Base-by-base conservation (phyloP, 176 grass and related monocot species). In the Bolboschoenus planiculmis region DNA sequence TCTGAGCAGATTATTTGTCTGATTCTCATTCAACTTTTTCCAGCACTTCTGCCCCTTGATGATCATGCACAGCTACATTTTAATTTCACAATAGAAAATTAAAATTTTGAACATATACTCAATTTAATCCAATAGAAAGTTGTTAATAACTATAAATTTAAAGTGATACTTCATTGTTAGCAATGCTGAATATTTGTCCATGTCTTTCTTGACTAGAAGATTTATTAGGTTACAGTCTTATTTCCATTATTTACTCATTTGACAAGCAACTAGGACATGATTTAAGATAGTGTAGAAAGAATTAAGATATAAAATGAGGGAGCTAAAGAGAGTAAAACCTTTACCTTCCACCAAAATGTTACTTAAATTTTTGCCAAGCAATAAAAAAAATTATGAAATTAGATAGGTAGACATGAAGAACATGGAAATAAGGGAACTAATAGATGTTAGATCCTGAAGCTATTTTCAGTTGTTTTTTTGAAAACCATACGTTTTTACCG, bases 41-140 rank as follows among this genome's bases (percentile, higher is more conserved):
- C 16, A 47, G 54, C 91, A 97, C n/a, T 78, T 84, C 44, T 97
- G 95, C 15, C 90, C 92, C 0, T 81, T 34, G 23, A 94, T 43
- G 56, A 37, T 57, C 51, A 3, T 57, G 55, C 37, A 85, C 54
- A 82, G 34, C 78, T 56, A 18, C 30, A 76, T 56, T 10, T 48
- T 37, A 68, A 48, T 47, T 43, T 62, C 62, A 30, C 4, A 78
- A n/a, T n/a, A n/a, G n/a, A n/a, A n/a, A n/a, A 16, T 57, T 36
- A 23, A 26, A 64, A 48, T n/a, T n/a, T n/a, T n/a, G n/a, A n/a
- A n/a, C n/a, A 64, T 13, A 5, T 66, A 20, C 50, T 50, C n/a
- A n/a, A n/a, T 0, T 37, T 29, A 10, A 5, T 16, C 29, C 4
- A 81, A 73, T 37, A 54, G 4, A 21, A 68, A 34, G 60, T 55